Evolutionary conservation across 2,329 filamentous ascomycete species (phyloP).

Genomic region (Escovopsis weberi): DNA sequence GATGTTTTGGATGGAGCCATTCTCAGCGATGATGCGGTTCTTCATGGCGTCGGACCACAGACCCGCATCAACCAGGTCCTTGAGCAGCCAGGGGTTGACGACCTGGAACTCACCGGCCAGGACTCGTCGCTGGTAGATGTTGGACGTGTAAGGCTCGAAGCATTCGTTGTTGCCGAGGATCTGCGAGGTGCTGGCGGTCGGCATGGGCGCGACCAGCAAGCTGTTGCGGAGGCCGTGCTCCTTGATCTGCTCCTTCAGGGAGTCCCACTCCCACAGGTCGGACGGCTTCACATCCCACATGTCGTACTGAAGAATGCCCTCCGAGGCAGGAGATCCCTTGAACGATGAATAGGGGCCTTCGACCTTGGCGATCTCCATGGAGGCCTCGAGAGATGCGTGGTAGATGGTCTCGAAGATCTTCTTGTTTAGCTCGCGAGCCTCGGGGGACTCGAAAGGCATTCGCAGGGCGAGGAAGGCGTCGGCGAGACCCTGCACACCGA

Average conservation of each 20-base stretch:
- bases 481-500: constrained; percentile 94
- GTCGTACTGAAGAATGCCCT: constrained; percentile 94
- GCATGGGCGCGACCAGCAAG: constrained; percentile 90
- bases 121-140: constrained; percentile 98
- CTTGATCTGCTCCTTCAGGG: constrained; percentile 80
- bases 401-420: constrained; percentile 99
- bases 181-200: constrained; percentile 91
- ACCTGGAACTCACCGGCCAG: constrained; percentile 98
- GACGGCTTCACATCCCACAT: constrained; percentile 95
- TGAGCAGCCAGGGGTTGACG: constrained; percentile 96
- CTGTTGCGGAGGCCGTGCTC: constrained; percentile 92
- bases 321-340: constrained; percentile 81
- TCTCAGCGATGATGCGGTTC: constrained; percentile 97
- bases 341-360: constrained; percentile 81
- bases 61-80: constrained; percentile 94
- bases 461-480: constrained; percentile 96
- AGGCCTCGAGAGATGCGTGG: constrained; percentile 83
- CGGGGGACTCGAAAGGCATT: constrained; percentile 90
- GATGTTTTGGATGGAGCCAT: constrained; percentile 91
- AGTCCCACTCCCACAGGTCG: constrained; percentile 92
- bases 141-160: constrained; percentile 98
- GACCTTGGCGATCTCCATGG: constrained; percentile 70
- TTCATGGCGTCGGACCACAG: constrained; percentile 99
- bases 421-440: constrained; percentile 86
- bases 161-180: constrained; percentile 99